A percentile compares a stretch with the other conserved stretches of the same genome.
Evolutionary conservation across 257 asterid species (phyloP).

Genomic region (Nicotiana noctiflora): DNA sequence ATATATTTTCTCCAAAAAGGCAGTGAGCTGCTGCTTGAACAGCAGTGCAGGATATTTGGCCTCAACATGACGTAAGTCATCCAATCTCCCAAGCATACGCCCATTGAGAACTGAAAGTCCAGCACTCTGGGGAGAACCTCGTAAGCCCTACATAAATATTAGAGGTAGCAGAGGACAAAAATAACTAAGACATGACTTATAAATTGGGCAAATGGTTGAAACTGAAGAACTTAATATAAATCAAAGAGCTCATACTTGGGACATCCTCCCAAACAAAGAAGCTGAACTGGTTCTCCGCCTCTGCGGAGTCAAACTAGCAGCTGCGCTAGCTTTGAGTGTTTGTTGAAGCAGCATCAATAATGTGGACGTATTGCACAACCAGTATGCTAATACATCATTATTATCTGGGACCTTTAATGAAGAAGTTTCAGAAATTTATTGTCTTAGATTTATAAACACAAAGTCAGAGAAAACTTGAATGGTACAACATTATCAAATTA

Average conservation of each 20-base stretch:
- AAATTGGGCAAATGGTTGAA: constrained; percentile 11
- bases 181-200: constrained; percentile 12
- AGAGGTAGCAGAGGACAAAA: constrained; percentile 12
- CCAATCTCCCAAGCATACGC: constrained; percentile 80
- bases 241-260: constrained; percentile 51
- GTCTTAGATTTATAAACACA: not conserved
- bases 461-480: not conserved
- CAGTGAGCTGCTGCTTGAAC: constrained; percentile 99
- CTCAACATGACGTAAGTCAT: constrained; percentile 95
- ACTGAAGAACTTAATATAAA: constrained; percentile 16
- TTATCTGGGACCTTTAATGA: constrained; percentile 65
- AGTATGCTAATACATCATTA: constrained; percentile 79
- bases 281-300: constrained; percentile 91
- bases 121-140: constrained; percentile 92
- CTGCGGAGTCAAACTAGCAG: constrained; percentile 93
- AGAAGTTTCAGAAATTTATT: constrained; percentile 21
- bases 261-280: constrained; percentile 98
- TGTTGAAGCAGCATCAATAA: constrained; percentile 95
- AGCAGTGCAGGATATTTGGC: constrained; percentile 97
- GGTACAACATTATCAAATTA: not conserved
- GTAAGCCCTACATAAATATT: constrained; percentile 53
- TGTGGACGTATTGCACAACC: constrained; percentile 92
- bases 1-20: constrained; percentile 97
- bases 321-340: constrained; percentile 96
- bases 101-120: constrained; percentile 82